Conservation (phyloP, 2,329 filamentous ascomycete species). For the Talaromyces islandicus region DNA sequence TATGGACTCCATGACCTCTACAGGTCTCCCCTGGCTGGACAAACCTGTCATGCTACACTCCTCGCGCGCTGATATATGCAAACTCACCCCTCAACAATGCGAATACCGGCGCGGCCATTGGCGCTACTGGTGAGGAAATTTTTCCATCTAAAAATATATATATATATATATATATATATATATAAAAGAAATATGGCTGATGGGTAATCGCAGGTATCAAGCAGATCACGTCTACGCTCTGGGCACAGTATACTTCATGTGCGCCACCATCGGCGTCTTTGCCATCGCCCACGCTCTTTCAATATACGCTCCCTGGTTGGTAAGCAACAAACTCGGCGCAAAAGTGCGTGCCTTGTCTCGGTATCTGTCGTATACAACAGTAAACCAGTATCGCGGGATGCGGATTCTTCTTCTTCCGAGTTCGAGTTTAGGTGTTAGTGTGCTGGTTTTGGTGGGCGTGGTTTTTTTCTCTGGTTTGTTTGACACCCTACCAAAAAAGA, state of each 20-base stretch:
- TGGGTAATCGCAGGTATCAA: constrained; percentile 34
- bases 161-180: too few species aligned
- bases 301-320: constrained; percentile 16
- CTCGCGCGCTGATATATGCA: constrained; percentile 15
- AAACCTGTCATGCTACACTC: constrained; percentile 21
- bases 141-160: too few species aligned
- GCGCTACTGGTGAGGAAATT: constrained; percentile 13
- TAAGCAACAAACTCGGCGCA: constrained; percentile 15
- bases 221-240: constrained; percentile 48
- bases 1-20: background rate
- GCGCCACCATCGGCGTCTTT: constrained; percentile 42
- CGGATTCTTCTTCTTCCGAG: constrained; percentile 37
- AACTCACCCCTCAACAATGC: constrained; percentile 21
- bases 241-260: constrained; percentile 47
- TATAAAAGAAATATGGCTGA: background rate
- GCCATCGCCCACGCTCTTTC: constrained; percentile 30
- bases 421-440: constrained; percentile 33
- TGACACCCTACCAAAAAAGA: too few species aligned
- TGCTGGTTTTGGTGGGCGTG: constrained; percentile 33
- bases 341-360: constrained; percentile 29
- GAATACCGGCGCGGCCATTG: constrained; percentile 17
- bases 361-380: constrained; percentile 22
- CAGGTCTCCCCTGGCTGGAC: constrained; percentile 16
- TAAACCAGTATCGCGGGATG: constrained; percentile 8
- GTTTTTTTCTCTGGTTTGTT: constrained; percentile 4